phyloP scores from a whole-genome alignment of 2,329 filamentous ascomycete genomes.

The Pyrenophora seminiperda region DNA sequence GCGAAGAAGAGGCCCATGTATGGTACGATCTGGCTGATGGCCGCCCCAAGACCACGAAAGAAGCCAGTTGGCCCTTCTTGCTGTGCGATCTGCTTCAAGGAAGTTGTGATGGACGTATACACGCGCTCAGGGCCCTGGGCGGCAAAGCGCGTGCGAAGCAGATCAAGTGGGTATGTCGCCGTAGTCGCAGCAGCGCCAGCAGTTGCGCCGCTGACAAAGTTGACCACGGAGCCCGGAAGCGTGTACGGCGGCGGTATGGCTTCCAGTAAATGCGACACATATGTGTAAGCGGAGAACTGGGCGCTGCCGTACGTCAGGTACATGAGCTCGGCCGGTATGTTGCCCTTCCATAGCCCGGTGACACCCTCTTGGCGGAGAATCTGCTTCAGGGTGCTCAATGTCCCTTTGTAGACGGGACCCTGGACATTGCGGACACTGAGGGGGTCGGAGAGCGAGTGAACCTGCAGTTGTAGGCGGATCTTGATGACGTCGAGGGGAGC shows the following conservation, averaged over 20 bases:
- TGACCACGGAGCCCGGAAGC: conserved; percentile 71
- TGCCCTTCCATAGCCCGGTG: conserved; percentile 92
- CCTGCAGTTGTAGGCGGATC: conserved; percentile 93
- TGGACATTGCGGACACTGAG: conserved; percentile 57
- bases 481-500: conserved; percentile 97
- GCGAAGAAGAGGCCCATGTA: conserved; percentile 98
- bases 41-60: conserved; percentile 84
- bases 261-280: conserved; percentile 70
- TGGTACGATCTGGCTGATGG: conserved; percentile 84
- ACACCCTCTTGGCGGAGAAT: conserved; percentile 84
- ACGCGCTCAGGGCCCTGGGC: conserved; percentile 82
- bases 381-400: conserved; percentile 72
- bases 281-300: conserved; percentile 89
- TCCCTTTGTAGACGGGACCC: conserved; percentile 70
- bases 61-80: conserved; percentile 81
- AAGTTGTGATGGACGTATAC: conserved; percentile 73
- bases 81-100: conserved; percentile 72
- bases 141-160: conserved; percentile 93
- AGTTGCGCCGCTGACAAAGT: conserved; percentile 80
- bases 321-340: conserved; percentile 91
- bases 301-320: conserved; percentile 89
- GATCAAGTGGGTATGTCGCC: conserved; percentile 87
- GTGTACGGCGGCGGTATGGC: conserved; percentile 51
- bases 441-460: conserved; percentile 80
- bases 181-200: conserved; percentile 84